A percentile compares a stretch with the other conserved stretches of the same genome.
Conservation (phyloP, 257 asterid genomes). For the Prunella vulgaris region DNA sequence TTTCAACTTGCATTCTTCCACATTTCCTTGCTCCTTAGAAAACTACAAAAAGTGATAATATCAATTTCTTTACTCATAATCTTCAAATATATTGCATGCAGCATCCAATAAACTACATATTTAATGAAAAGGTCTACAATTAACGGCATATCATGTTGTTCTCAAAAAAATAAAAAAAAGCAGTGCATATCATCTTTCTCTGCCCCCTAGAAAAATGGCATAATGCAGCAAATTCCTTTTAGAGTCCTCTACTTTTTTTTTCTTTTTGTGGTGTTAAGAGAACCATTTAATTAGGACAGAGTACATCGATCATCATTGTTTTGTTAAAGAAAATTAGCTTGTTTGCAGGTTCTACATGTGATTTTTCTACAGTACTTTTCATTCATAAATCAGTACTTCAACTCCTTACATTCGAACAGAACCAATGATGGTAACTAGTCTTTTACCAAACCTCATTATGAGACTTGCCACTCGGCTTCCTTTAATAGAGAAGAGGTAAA, state of each 20-base stretch:
- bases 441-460: background rate
- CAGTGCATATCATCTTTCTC: background rate
- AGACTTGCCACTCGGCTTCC: background rate
- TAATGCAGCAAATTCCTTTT: background rate
- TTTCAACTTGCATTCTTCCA: conserved; percentile 74
- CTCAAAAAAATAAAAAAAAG: too few species aligned
- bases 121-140: conserved; percentile 1
- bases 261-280: background rate
- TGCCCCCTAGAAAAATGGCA: background rate
- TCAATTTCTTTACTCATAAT: background rate
- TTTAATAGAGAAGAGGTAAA: background rate
- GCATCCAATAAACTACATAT: background rate
- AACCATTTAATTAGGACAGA: background rate
- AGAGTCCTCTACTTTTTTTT: background rate
- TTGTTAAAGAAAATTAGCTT: background rate
- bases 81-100: background rate
- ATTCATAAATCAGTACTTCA: background rate
- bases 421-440: background rate
- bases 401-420: background rate
- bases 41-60: conserved; percentile 39
- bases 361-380: background rate
- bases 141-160: background rate
- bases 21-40: conserved; percentile 52
- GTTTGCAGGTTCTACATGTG: background rate
- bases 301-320: too few species aligned